Evolutionary conservation across 441 rosid genomes (phyloP).

Genomic region (Gossypium davidsonii): DNA sequence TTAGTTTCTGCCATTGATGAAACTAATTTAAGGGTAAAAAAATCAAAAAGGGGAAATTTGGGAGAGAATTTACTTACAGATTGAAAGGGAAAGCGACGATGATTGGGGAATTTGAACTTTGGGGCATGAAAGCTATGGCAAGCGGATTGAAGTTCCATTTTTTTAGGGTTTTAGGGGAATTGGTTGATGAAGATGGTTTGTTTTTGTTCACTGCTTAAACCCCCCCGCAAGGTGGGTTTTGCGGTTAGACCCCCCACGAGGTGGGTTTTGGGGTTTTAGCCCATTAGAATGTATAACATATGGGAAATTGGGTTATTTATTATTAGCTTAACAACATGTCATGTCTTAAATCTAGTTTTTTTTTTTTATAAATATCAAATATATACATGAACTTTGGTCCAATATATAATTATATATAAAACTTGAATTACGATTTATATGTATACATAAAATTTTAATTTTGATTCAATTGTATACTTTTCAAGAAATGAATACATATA

Average conservation of each 20-base stretch:
- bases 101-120: constrained; percentile 22
- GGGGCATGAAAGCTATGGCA: constrained; percentile 38
- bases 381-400: too few species aligned
- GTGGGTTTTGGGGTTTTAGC: not conserved
- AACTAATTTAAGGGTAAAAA: not conserved
- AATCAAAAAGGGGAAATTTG: not conserved
- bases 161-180: constrained; percentile 12
- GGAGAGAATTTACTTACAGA: constrained; percentile 28
- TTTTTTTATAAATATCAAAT: too few species aligned
- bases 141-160: constrained; percentile 46
- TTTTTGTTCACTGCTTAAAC: not conserved
- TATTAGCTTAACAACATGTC: not conserved
- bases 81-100: constrained; percentile 9
- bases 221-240: not conserved
- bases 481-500: too few species aligned
- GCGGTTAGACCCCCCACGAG: not conserved
- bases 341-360: not conserved
- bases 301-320: not conserved
- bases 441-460: too few species aligned
- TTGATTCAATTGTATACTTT: too few species aligned
- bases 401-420: too few species aligned
- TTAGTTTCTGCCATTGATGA: not conserved
- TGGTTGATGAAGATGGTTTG: not conserved
- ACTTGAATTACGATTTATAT: too few species aligned
- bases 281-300: not conserved